Conservation (phyloP, 2,329 filamentous ascomycete genomes). For the Graphiopsis chlorocephala region DNA sequence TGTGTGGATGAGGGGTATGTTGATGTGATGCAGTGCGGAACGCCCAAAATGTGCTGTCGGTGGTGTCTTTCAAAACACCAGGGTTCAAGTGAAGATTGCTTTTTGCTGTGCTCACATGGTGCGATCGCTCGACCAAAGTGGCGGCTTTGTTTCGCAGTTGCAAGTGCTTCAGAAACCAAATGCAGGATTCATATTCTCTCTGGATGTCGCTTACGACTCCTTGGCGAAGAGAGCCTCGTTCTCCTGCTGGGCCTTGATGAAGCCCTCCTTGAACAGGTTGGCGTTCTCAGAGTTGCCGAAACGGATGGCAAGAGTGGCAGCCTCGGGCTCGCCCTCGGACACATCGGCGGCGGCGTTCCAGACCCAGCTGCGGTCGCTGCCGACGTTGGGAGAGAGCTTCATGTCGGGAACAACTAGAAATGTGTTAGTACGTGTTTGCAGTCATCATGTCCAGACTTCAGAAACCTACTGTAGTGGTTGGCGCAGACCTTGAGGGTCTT, state of each 20-base stretch:
- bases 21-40: constrained; percentile 23
- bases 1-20: constrained; percentile 12
- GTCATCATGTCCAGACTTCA: not conserved
- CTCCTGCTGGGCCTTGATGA: constrained; percentile 94
- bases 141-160: not conserved
- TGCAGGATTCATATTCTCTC: not conserved
- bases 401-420: constrained; percentile 86
- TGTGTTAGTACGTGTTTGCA: constrained; percentile 27
- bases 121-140: not conserved
- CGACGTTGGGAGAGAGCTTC: constrained; percentile 97
- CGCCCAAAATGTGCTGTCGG: constrained; percentile 23
- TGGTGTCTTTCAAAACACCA: not conserved
- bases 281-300: constrained; percentile 98
- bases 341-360: constrained; percentile 98
- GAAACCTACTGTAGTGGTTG: constrained; percentile 90
- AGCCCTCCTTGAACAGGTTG: constrained; percentile 95
- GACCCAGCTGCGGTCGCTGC: constrained; percentile 97
- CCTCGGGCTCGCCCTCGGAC: constrained; percentile 95
- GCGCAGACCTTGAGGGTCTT: constrained; percentile 99
- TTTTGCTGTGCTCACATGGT: not conserved
- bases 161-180: not conserved
- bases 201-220: constrained; percentile 17
- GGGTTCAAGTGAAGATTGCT: not conserved
- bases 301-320: constrained; percentile 90
- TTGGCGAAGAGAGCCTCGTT: constrained; percentile 79